Base-by-base conservation (phyloP, 805 yeast species). In the Lipomyces lipofer region DNA sequence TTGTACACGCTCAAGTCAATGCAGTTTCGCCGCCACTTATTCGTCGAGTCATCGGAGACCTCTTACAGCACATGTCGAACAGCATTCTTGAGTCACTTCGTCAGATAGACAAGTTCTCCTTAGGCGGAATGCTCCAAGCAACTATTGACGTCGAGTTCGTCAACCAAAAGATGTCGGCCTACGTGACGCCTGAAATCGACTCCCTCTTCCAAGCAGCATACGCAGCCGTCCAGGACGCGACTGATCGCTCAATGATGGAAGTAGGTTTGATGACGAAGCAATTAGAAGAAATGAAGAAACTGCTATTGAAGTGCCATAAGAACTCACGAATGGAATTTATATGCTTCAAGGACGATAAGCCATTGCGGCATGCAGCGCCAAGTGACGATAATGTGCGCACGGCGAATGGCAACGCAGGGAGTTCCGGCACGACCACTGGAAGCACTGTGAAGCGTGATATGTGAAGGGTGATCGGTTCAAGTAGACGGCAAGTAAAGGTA, bases 81-180 rank as follows among this genome's bases (percentile, higher is more conserved):
- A 62, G 68, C n/a, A 66, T 73, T 56, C 71, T 71, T 64, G 75
- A 70, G 53, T 69, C 54, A 35, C 70, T 72, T 55, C 74, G 78
- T 24, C 77, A 72, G 29, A 63, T 79, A 6, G 81, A 79, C 29
- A 65, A 67, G 12, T 71, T 80, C 36, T 74, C 80, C 0, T 67
- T 73, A 7, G 76, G 73, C 30, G 83, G 83, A 1, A 66, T 77
- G 39, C 67, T 78, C 50, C 86, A 82, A 64, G 72, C 76, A 1
- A 71, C 77, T 0, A 76, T 82, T 2, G 86, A 82, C 61, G 63
- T 81, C 25, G 81, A 79, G 62, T 80, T 81, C 60, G 73, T 81
- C 29, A 53, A 56, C 36, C 63, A 60, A 43, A 59, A 60, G 32
- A 51, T 60, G 49, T 40, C 52, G 6, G 32, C 28, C 21, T 56